These are phyloP conservation scores for Allantophomopsis cytisporea DNA, from an alignment of 2,329 filamentous ascomycete species.

Conservation along the genomic window DNA sequence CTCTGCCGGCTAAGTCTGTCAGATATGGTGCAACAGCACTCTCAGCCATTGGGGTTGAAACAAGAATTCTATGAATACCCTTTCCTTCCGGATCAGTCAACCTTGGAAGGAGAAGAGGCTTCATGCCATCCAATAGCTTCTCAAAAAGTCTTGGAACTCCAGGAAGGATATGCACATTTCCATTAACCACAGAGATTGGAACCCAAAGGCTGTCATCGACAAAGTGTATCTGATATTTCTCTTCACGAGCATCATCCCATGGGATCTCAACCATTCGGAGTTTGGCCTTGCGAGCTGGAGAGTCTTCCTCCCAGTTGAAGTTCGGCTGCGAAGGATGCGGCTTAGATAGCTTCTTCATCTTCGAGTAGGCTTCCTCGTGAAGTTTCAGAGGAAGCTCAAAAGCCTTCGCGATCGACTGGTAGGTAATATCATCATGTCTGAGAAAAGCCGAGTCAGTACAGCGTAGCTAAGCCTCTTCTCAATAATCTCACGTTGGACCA, in stretches of 20 bases:
- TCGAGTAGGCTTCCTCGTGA: conserved; percentile 61
- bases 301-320: conserved; percentile 78
- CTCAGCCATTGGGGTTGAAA: conserved; percentile 80
- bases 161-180: conserved; percentile 85
- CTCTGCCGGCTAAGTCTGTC: conserved; percentile 62
- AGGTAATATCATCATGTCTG: conserved; percentile 96
- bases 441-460: not conserved
- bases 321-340: conserved; percentile 57
- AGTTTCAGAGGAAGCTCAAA: conserved; percentile 66
- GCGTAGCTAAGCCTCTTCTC: conserved; percentile 1
- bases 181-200: conserved; percentile 76
- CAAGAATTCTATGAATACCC: conserved; percentile 63
- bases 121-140: conserved; percentile 62
- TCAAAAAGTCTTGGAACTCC: conserved; percentile 80
- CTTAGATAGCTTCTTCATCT: conserved; percentile 73
- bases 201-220: conserved; percentile 79
- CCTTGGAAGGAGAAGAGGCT: conserved; percentile 54
- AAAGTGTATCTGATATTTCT: conserved; percentile 66
- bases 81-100: conserved; percentile 70
- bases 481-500: conserved; percentile 64
- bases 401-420: conserved; percentile 83
- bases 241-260: conserved; percentile 49
- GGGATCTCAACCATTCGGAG: conserved; percentile 86
- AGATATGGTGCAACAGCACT: conserved; percentile 75
- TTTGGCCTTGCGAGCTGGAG: conserved; percentile 65